Evolutionary conservation across 164 flowering plant species (phyloP), one percentile per base, ranked within the genome.

Genomic region (Akebia trifoliata): DNA sequence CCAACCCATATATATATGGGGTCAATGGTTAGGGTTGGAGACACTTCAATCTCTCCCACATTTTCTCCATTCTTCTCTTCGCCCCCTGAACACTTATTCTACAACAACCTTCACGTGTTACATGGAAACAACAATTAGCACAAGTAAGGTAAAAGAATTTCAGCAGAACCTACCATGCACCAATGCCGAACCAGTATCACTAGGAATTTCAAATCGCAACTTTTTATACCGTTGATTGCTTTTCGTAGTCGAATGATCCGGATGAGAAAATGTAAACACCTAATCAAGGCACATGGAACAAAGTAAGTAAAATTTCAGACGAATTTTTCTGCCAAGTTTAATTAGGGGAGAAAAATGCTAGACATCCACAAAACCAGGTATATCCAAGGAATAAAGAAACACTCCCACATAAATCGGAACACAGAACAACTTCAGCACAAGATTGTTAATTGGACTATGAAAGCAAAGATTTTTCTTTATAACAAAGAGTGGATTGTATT

Each of bases 241-340:
- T 57, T 72, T 80, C 30, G 75, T 66, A 4, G 74, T 35, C 55
- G 91, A 79, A 69, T 48, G 50, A 15, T 86, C 62, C 9, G 99
- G 99, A 70, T 94, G 99, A 37, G 68, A 65, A 74, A 94, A 90
- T 43, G 96, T 86, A 39, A 94, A 94, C 12, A 94, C 96, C 99
- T 93, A 56, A 8, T 0, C 7, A 54, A 54, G 6, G n/a, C 3
- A 54, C 56, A 57, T 28, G 31, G 26, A 26, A 42, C 48, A 56
- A 54, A 57, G 2, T 59, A 55, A n/a, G 17, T 6, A 32, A 24
- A 29, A 57, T 22, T n/a, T 42, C 15, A 24, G 28, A 32, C 48
- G 31, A 36, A 25, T 48, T 32, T 9, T 4, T n/a, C 11, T 12
- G 9, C 6, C 15, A 54, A 8, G 8, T 25, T 26, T 9, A 37